Base-by-base conservation (phyloP, 2,329 filamentous ascomycete genomes). In the Aspergillus aculeatus region DNA sequence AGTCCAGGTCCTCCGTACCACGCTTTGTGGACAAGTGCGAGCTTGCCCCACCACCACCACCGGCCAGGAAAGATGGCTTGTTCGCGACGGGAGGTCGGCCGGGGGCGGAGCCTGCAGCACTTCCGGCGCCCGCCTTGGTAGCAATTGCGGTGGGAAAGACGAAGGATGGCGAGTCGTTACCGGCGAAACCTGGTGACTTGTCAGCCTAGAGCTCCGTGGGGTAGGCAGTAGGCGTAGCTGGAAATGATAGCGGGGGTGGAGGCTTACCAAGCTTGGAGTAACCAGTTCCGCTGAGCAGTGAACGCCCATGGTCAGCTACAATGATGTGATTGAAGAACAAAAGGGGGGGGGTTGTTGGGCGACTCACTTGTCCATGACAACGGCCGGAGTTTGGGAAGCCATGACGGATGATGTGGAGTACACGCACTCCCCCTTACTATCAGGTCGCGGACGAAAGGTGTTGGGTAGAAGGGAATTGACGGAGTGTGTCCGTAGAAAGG, bases 301-400 rank as follows among this genome's bases (percentile, higher is more conserved):
- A 58, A 12, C 67, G 50, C 12, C 19, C 14, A 62, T 67, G 66
- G 74, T 83, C 73, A 81, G 79, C 69, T 32, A 56, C 55, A 63
- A 59, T 81, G 71, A 80, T 77, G 66, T 32, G 54, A 57, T 35
- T 29, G 26, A 24, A 50, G 50, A 61, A 19, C 54, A 51, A 60
- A 47, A 9, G 9, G n/a, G 26, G 9, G n/a, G n/a, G 50, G 14
- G 32, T 38, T 24, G 63, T 50, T 50, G 41, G 41, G 47, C 62
- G 67, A 85, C 92, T 81, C 89, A 97, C 95, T 99, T 99, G 95
- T 99, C 95, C 94, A 99, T 99, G 92, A 99, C 95, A 97, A 99
- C 95, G 91, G 95, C 95, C 73, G 95, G 95, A 77, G 95, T 98
- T 87, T 98, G 94, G 82, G 90, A 90, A 76, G 95, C 94, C 95